phyloP scores from a whole-genome alignment of 2,329 filamentous ascomycete species.

The Akanthomyces muscarius region DNA sequence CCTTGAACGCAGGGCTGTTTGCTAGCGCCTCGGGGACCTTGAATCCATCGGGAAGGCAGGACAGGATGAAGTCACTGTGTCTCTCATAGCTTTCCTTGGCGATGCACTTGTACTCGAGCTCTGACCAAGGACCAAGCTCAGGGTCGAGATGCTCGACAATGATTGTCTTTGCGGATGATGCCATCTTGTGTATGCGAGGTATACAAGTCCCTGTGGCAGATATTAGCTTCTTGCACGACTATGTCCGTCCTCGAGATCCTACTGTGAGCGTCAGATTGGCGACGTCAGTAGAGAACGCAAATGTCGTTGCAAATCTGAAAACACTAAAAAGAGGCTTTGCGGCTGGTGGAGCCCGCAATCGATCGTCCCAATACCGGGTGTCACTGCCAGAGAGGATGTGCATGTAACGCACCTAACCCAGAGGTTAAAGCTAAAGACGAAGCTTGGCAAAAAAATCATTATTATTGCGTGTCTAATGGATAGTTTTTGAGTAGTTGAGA shows the following conservation, averaged over 20 bases:
- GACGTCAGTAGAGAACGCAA: neutral
- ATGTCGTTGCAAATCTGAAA: neutral
- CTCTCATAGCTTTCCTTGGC: conserved; percentile 70
- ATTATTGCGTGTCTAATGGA: too few relatives aligned
- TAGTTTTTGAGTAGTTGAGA: too few relatives aligned
- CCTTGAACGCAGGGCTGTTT: conserved; percentile 57
- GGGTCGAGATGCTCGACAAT: conserved; percentile 96
- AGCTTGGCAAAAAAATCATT: neutral
- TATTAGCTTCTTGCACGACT: neutral
- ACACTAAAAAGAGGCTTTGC: conserved; percentile 16
- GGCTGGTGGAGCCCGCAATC: conserved; percentile 9
- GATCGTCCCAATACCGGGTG: neutral
- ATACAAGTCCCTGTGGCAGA: neutral
- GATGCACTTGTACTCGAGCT: conserved; percentile 87
- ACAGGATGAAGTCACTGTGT: conserved; percentile 71
- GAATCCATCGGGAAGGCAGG: conserved; percentile 69
- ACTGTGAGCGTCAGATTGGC: neutral
- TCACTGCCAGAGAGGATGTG: neutral
- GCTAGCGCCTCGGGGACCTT: conserved; percentile 57
- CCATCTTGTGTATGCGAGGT: conserved; percentile 29
- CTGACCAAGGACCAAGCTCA: conserved; percentile 90
- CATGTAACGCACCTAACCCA: neutral
- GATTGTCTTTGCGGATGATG: conserved; percentile 61
- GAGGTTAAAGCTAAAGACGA: neutral
- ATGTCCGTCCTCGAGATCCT: neutral